Percentiles rank a stretch among this genome's conserved stretches.
Evolutionary conservation across 176 grass and related monocot species (phyloP).

Genomic region (Cenchrus americanus): DNA sequence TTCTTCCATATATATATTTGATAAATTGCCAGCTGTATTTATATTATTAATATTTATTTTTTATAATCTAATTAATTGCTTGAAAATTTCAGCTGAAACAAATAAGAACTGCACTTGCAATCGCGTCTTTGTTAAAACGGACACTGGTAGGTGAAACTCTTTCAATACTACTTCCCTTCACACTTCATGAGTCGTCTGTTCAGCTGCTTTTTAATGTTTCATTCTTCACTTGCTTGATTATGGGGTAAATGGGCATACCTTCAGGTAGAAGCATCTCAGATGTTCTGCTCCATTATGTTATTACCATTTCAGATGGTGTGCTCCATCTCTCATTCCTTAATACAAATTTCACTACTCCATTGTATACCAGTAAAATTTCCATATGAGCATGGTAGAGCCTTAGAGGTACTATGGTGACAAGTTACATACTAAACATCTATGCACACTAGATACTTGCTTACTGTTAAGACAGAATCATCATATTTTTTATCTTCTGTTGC

Average conservation of each 20-base stretch:
- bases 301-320: background rate
- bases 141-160: slow-evolving; percentile 76
- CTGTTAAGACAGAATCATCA: background rate
- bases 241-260: slow-evolving; percentile 6
- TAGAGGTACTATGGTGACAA: background rate
- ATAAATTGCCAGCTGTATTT: slow-evolving; percentile 3
- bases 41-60: background rate
- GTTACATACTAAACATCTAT: background rate
- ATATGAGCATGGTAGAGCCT: background rate
- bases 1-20: slow-evolving; percentile 4
- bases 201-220: slow-evolving; percentile 15
- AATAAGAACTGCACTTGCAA: slow-evolving; percentile 83
- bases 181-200: slow-evolving; percentile 20
- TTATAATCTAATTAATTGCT: slow-evolving; percentile 43
- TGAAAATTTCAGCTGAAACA: slow-evolving; percentile 82
- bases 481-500: background rate
- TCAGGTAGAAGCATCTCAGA: background rate
- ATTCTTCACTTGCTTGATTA: background rate
- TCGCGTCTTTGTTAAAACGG: slow-evolving; percentile 79
- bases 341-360: background rate
- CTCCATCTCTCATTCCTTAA: background rate
- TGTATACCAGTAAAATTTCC: background rate
- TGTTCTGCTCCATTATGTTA: background rate
- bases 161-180: slow-evolving; percentile 28
- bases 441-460: slow-evolving; percentile 1